phyloP scores from a whole-genome alignment of 108 stramenopile genomes.

The Poteriospumella lacustris region DNA sequence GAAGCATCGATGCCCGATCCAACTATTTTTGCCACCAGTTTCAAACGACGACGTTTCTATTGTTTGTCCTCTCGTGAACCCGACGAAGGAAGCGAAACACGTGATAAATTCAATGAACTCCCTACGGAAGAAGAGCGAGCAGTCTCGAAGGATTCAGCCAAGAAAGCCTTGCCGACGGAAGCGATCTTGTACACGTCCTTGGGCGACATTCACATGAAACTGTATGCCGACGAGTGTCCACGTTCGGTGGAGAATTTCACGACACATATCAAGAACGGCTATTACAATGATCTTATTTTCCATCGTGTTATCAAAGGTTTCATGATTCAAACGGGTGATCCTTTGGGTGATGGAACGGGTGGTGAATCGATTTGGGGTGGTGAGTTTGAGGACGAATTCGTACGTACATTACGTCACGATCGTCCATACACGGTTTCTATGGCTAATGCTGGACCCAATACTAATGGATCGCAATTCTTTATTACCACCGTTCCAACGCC shows the following conservation, averaged over 20 bases:
- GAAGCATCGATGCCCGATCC: conserved; percentile 60
- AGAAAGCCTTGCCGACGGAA: conserved; percentile 44
- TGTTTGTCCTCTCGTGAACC: conserved; percentile 82
- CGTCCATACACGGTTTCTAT: conserved; percentile 93
- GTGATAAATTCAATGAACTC: conserved; percentile 89
- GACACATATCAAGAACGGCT: conserved; percentile 77
- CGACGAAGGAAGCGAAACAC: conserved; percentile 46
- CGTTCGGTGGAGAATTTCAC: conserved; percentile 90
- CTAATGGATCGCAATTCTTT: conserved; percentile 79
- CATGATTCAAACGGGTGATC: conserved; percentile 97
- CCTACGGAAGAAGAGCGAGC: conserved; percentile 69
- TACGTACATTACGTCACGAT: conserved; percentile 74
- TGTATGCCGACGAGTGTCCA: conserved; percentile 76
- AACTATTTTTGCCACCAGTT: conserved; percentile 68
- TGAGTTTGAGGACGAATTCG: conserved; percentile 97
- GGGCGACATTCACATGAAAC: conserved; percentile 85
- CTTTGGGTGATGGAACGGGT: conserved; percentile 97
- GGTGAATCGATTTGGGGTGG: conserved; percentile 99
- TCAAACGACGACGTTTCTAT: conserved; percentile 70
- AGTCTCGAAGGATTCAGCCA: neutral
- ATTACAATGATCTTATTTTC: conserved; percentile 95
- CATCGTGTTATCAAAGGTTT: conserved; percentile 80
- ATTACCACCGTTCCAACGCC: conserved; percentile 90
- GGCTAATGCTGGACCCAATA: conserved; percentile 84
- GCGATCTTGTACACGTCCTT: conserved; percentile 89